A percentile compares a stretch with the other conserved stretches of the same genome.
Conservation (phyloP, 306 rosid species). For the Fragaria ananassa region DNA sequence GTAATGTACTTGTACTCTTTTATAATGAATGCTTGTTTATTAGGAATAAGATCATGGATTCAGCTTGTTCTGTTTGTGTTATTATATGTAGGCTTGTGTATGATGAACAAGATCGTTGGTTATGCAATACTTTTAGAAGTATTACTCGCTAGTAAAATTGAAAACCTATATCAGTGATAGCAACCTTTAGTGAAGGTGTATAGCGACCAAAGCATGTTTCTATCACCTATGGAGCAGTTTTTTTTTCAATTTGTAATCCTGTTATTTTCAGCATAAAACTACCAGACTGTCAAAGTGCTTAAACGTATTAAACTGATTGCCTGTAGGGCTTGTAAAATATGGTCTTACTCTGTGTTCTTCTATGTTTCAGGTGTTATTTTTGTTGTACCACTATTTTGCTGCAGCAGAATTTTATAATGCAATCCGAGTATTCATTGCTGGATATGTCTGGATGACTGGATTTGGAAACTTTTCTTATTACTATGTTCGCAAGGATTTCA, state of each 20-base stretch:
- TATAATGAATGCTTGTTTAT: slow-evolving; percentile 11
- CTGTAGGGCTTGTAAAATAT: neutral
- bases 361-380: slow-evolving; percentile 63
- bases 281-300: neutral
- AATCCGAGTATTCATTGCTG: slow-evolving; percentile 76
- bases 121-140: neutral
- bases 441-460: slow-evolving; percentile 99
- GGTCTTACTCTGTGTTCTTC: slow-evolving; percentile 1
- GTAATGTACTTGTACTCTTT: slow-evolving; percentile 25
- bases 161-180: neutral
- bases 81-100: neutral
- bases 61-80: slow-evolving; percentile 3
- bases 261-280: slow-evolving; percentile 3
- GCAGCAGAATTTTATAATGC: slow-evolving; percentile 86
- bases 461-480: slow-evolving; percentile 95
- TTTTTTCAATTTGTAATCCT: slow-evolving; percentile 19
- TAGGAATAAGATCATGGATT: neutral
- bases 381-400: slow-evolving; percentile 93
- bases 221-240: slow-evolving; percentile 5
- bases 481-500: slow-evolving; percentile 90
- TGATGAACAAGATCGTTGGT: slow-evolving; percentile 12
- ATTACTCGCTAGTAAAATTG: neutral
- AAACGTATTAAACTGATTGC: too few relatives aligned
- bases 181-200: neutral
- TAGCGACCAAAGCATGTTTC: neutral